phyloP scores from a whole-genome alignment of 2,329 filamentous ascomycete genomes.

The Aspergillus versicolor region DNA sequence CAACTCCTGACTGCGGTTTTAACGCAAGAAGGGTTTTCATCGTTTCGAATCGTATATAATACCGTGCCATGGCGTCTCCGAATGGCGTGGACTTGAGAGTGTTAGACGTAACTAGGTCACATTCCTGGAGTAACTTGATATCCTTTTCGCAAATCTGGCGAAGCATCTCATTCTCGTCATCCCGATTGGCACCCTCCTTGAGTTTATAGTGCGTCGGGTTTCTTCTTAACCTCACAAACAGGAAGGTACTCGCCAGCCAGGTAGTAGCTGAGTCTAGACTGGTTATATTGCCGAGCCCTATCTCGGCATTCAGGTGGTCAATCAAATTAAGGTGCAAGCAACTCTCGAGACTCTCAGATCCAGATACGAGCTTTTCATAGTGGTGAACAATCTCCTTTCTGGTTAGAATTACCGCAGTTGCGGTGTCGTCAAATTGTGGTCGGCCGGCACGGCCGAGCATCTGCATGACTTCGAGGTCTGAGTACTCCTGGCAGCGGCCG shows the following conservation, averaged over 20 bases:
- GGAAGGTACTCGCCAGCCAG: conserved; percentile 77
- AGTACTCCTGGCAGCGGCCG: conserved; percentile 65
- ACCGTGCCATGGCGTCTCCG: conserved; percentile 78
- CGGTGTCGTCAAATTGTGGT: conserved; percentile 77
- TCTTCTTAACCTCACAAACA: conserved; percentile 69
- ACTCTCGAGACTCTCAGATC: conserved; percentile 73
- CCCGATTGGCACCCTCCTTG: conserved; percentile 50
- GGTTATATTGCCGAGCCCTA: conserved; percentile 70
- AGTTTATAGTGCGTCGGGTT: conserved; percentile 72
- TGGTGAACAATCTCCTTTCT: conserved; percentile 60
- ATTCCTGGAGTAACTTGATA: conserved; percentile 63
- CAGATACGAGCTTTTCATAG: conserved; percentile 73
- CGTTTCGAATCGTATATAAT: conserved; percentile 76
- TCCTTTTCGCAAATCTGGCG: conserved; percentile 70
- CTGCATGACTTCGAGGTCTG: conserved; percentile 83
- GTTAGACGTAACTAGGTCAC: conserved; percentile 54
- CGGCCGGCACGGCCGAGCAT: conserved; percentile 84
- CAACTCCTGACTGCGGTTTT: conserved; percentile 59
- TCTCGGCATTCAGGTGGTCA: conserved; percentile 82
- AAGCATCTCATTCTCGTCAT: conserved; percentile 62
- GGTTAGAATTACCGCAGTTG: conserved; percentile 78
- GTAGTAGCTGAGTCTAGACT: conserved; percentile 64
- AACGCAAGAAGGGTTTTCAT: conserved; percentile 71
- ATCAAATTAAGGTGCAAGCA: conserved; percentile 75
- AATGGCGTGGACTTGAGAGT: conserved; percentile 66